These are phyloP conservation scores for Nakataea oryzae DNA, from an alignment of 2,329 filamentous ascomycete species.

Conservation along the genomic window DNA sequence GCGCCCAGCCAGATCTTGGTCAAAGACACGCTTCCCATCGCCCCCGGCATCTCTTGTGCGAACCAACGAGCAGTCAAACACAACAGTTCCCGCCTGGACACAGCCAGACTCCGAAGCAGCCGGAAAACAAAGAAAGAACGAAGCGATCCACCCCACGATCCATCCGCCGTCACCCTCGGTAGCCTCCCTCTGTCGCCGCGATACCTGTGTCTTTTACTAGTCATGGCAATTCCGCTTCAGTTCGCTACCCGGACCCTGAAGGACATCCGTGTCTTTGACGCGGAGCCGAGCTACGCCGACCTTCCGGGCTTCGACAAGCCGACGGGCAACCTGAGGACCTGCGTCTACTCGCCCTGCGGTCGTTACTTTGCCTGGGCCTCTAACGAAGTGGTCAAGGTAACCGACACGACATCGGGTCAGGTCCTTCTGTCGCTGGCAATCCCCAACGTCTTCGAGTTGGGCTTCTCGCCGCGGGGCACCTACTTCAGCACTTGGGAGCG, in stretches of 20 bases:
- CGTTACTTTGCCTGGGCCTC: constrained; percentile 94
- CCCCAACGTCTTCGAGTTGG: constrained; percentile 83
- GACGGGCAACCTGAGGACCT: constrained; percentile 90
- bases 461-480: constrained; percentile 85
- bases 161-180: neutral
- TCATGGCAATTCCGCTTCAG: constrained; percentile 89
- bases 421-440: constrained; percentile 66
- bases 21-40: neutral
- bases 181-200: neutral
- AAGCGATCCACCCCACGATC: neutral
- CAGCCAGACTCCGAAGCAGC: neutral
- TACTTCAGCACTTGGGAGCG: constrained; percentile 97
- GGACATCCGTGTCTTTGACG: constrained; percentile 88
- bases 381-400: constrained; percentile 73
- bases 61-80: neutral
- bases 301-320: constrained; percentile 77
- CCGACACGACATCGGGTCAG: constrained; percentile 70
- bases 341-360: constrained; percentile 89
- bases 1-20: neutral
- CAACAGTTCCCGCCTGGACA: neutral
- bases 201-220: constrained; percentile 76
- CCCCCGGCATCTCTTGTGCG: neutral
- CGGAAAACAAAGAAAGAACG: constrained; percentile 3
- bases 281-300: constrained; percentile 76
- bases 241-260: constrained; percentile 97